Conservation (phyloP, 169 alveolate genomes). For the Plasmodium sp. region DNA sequence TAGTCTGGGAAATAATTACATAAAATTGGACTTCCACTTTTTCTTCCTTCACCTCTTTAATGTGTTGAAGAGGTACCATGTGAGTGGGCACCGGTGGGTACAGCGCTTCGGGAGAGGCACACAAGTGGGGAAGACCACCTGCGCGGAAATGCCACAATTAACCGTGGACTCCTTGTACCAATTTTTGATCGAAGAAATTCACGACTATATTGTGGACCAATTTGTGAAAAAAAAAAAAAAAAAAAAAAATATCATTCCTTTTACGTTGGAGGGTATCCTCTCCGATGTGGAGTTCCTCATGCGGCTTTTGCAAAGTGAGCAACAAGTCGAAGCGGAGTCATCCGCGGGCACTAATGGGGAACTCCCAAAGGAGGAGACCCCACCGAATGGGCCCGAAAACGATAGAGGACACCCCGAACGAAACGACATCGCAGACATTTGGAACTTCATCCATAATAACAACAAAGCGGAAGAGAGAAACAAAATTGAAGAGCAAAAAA, state of each 20-base stretch:
- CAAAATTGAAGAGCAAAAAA: conserved; percentile 36
- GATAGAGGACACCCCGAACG: neutral
- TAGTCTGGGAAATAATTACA: conserved; percentile 2
- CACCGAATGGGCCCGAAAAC: neutral
- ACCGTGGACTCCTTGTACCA: neutral
- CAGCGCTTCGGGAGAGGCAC: neutral
- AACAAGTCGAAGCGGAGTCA: neutral
- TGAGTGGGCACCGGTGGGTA: neutral
- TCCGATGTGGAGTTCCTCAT: conserved; percentile 2
- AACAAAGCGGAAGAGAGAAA: conserved; percentile 15
- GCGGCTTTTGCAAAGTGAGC: neutral
- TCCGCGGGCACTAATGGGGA: neutral
- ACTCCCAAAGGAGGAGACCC: neutral
- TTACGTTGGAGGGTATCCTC: conserved; percentile 7
- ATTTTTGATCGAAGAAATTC: conserved; percentile 31
- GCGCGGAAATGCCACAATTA: neutral
- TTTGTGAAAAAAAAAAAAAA: conserved; percentile 42
- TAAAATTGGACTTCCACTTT: conserved; percentile 14
- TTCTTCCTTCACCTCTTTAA: conserved; percentile 31
- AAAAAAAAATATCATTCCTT: conserved; percentile 26
- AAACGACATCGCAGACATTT: conserved; percentile 26
- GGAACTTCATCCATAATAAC: conserved; percentile 48
- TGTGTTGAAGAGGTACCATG: conserved; percentile 26
- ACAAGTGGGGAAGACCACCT: neutral
- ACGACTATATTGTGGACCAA: conserved; percentile 27